A percentile compares a stretch with the other conserved stretches of the same genome.
Evolutionary conservation across 371 early-diverging fungal species (phyloP).

Genomic region (Mucor saturninus): DNA sequence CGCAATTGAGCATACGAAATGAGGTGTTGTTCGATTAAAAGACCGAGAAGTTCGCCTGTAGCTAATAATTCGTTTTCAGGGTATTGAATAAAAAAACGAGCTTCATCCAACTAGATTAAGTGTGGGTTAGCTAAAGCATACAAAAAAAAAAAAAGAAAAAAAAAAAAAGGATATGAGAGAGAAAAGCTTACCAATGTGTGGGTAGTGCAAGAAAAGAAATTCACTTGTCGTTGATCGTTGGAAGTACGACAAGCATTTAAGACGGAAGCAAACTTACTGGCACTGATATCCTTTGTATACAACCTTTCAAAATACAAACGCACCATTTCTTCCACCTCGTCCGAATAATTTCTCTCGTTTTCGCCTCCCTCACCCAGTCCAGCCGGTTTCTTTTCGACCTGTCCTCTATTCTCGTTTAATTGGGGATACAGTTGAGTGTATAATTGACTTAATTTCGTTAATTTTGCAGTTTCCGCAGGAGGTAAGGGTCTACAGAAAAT

Average conservation of each 20-base stretch:
- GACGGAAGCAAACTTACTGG: constrained; percentile 74
- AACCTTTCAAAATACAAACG: constrained; percentile 77
- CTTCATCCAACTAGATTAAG: constrained; percentile 79
- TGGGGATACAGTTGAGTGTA: constrained; percentile 43
- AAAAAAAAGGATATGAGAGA: not conserved
- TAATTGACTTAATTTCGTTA: constrained; percentile 39
- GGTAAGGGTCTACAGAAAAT: constrained; percentile 32
- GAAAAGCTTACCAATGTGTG: constrained; percentile 63
- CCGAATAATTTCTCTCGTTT: constrained; percentile 32
- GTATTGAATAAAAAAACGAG: constrained; percentile 90
- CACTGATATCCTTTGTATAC: constrained; percentile 74
- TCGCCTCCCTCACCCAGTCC: constrained; percentile 8
- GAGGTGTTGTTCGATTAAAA: constrained; percentile 83
- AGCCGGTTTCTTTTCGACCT: constrained; percentile 18
- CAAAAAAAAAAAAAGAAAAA: too few species aligned
- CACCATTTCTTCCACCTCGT: constrained; percentile 80
- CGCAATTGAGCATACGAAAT: constrained; percentile 78
- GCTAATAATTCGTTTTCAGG: constrained; percentile 89
- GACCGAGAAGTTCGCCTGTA: constrained; percentile 88
- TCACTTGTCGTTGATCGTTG: constrained; percentile 65
- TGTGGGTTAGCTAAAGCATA: too few species aligned
- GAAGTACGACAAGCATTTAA: constrained; percentile 77
- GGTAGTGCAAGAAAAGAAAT: constrained; percentile 81
- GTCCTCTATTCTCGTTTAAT: constrained; percentile 21
- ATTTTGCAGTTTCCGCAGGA: constrained; percentile 38